A percentile compares a stretch with the other conserved stretches of the same genome.
Conservation (phyloP, 352 stramenopile genomes). For the Blastocystis sp. region DNA sequence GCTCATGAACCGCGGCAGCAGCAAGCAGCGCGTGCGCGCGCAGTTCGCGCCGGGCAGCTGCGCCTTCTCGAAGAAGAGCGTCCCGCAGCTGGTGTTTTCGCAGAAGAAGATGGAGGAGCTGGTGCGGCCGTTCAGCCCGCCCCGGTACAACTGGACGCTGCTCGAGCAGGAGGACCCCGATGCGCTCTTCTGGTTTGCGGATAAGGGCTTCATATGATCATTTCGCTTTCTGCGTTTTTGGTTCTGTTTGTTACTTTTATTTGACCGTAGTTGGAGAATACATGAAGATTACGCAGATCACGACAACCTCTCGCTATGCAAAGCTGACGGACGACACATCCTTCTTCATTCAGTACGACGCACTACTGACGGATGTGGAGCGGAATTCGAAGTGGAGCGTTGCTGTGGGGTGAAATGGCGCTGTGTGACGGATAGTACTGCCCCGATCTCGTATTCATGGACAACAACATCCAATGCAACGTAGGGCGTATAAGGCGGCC, state of each 20-base stretch:
- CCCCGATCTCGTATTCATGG: constrained; percentile 50
- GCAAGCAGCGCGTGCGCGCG: not conserved
- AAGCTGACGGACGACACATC: constrained; percentile 50
- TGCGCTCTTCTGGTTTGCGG: not conserved
- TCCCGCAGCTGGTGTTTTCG: not conserved
- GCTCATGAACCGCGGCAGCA: not conserved
- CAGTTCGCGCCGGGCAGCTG: not conserved
- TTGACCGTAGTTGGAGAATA: not conserved
- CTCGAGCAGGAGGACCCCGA: not conserved
- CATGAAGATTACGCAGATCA: constrained; percentile 26
- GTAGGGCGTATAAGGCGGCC: not conserved
- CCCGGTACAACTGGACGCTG: not conserved
- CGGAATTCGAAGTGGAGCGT: constrained; percentile 14
- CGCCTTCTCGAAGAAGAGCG: not conserved
- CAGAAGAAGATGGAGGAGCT: constrained; percentile 10
- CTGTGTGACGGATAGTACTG: constrained; percentile 30
- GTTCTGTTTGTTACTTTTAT: constrained; percentile 12
- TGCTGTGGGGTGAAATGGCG: not conserved
- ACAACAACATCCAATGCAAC: not conserved
- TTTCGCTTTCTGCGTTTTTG: not conserved
- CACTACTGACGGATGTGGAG: constrained; percentile 15
- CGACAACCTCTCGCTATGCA: constrained; percentile 29
- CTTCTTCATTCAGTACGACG: constrained; percentile 46
- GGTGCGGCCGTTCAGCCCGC: not conserved
- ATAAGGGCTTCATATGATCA: constrained; percentile 12